Conservation (phyloP, 75 land plant genomes). For the Pinus taeda region DNA sequence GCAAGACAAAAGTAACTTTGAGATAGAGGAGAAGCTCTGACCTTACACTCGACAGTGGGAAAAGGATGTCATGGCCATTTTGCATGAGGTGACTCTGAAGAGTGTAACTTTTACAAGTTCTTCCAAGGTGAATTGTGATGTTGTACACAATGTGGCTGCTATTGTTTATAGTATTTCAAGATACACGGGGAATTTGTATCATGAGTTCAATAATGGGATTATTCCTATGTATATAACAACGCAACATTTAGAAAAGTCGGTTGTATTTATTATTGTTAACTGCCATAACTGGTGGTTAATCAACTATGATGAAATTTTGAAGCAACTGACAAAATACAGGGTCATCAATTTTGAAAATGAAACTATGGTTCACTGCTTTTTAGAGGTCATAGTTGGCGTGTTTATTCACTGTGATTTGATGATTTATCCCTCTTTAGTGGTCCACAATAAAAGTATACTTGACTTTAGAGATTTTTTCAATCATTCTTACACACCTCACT, state of each 20-base stretch:
- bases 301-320: slow-evolving; percentile 29
- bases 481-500: slow-evolving; percentile 18
- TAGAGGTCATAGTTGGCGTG: slow-evolving; percentile 29
- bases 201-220: slow-evolving; percentile 48
- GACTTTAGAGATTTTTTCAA: slow-evolving; percentile 24
- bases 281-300: slow-evolving; percentile 37
- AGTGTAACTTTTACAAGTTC: neutral
- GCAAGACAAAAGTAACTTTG: neutral
- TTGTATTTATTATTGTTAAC: slow-evolving; percentile 23
- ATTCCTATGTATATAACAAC: slow-evolving; percentile 42
- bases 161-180: slow-evolving; percentile 40
- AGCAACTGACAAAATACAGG: slow-evolving; percentile 21
- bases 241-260: slow-evolving; percentile 29
- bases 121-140: slow-evolving; percentile 22
- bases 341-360: slow-evolving; percentile 24
- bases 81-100: slow-evolving; percentile 29
- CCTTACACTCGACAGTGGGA: slow-evolving; percentile 52
- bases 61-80: slow-evolving; percentile 23
- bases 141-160: slow-evolving; percentile 31
- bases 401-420: slow-evolving; percentile 33
- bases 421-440: slow-evolving; percentile 24
- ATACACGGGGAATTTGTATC: slow-evolving; percentile 49
- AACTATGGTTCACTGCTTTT: slow-evolving; percentile 28
- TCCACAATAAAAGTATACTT: slow-evolving; percentile 14
- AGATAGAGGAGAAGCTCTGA: slow-evolving; percentile 24